Evolutionary conservation across 352 stramenopile species (phyloP).

Genomic region (Phytophthora hybrid): DNA sequence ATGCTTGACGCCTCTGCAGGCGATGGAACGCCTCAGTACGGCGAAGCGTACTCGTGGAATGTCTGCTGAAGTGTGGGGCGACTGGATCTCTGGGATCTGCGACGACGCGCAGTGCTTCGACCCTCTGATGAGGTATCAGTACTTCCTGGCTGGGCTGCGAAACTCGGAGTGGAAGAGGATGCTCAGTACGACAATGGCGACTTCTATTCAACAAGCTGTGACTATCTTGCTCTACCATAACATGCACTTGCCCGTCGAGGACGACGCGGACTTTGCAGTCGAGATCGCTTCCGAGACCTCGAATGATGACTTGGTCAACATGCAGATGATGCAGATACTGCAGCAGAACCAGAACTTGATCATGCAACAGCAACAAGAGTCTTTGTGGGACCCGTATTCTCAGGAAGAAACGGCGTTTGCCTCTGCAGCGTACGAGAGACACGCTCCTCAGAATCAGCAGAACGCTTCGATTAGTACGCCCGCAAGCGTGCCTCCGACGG

Average conservation of each 20-base stretch:
- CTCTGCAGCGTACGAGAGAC: background rate
- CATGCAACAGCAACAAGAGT: background rate
- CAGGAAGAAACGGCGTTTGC: background rate
- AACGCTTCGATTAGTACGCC: background rate
- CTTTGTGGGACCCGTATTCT: too few relatives aligned
- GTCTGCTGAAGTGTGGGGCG: background rate
- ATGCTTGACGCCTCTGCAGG: background rate
- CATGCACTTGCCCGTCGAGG: background rate
- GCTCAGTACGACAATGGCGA: background rate
- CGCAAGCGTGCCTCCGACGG: background rate
- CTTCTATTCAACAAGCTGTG: constrained; percentile 2
- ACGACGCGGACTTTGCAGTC: background rate
- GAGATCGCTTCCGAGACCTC: background rate
- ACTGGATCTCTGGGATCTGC: background rate
- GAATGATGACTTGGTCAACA: background rate
- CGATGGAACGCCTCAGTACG: background rate
- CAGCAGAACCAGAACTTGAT: constrained; percentile 9
- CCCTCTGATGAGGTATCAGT: background rate
- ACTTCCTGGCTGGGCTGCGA: background rate
- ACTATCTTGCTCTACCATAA: background rate
- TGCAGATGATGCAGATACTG: background rate
- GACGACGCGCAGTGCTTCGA: background rate
- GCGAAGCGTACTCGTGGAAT: background rate
- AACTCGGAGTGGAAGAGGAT: background rate
- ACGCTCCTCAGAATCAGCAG: background rate